Percentiles rank a stretch among this genome's conserved stretches.
phyloP scores from a whole-genome alignment of 1,139 yeast genomes.

The Taphrina wiesneri region DNA sequence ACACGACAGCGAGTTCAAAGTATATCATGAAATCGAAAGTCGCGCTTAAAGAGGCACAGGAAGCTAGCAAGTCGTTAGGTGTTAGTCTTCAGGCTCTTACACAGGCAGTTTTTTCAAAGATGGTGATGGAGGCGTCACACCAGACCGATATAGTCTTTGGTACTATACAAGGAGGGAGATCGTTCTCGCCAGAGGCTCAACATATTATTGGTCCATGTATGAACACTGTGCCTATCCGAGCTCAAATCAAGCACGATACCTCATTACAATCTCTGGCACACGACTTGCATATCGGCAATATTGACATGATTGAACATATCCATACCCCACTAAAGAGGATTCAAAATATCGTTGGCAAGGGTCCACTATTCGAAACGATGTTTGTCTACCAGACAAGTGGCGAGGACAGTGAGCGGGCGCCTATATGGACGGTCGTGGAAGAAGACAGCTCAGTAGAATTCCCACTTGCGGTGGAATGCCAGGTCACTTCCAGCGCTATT shows the following conservation, averaged over 20 bases:
- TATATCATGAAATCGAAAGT: slow-evolving; percentile 3
- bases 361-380: slow-evolving; percentile 39
- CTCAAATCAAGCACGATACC: slow-evolving; percentile 2
- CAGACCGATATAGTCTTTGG: slow-evolving; percentile 37
- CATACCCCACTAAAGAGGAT: slow-evolving; percentile 34
- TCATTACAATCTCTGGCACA: slow-evolving; percentile 20
- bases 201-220: slow-evolving; percentile 40
- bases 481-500: slow-evolving; percentile 11
- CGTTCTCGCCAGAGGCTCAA: slow-evolving; percentile 37
- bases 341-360: slow-evolving; percentile 24
- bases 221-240: slow-evolving; percentile 39
- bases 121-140: slow-evolving; percentile 35
- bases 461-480: slow-evolving; percentile 40
- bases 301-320: slow-evolving; percentile 31
- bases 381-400: slow-evolving; percentile 38
- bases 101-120: slow-evolving; percentile 38
- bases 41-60: not conserved
- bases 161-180: slow-evolving; percentile 39
- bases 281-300: slow-evolving; percentile 28
- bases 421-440: slow-evolving; percentile 32
- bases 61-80: slow-evolving; percentile 9
- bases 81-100: slow-evolving; percentile 39
- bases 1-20: not conserved
- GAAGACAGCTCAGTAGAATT: slow-evolving; percentile 37
- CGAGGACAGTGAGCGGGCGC: not conserved